A percentile compares a stretch with the other conserved stretches of the same genome.
These are phyloP conservation scores for Begonia masoniana DNA, from an alignment of 306 rosid genomes.

Conservation along the genomic window DNA sequence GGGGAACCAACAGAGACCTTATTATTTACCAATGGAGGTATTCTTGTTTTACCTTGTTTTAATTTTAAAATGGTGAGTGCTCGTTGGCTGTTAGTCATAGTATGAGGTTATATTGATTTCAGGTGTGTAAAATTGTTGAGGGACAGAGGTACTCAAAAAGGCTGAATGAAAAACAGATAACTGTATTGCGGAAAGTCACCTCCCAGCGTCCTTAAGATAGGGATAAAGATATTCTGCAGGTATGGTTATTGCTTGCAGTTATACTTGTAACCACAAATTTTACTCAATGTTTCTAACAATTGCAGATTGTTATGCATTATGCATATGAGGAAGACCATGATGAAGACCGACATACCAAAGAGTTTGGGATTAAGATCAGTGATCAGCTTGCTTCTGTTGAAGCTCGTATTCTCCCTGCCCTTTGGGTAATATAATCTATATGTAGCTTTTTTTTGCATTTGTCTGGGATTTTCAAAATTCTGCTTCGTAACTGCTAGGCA, in stretches of 20 bases:
- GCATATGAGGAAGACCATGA: conserved; percentile 65
- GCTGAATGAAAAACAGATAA: conserved; percentile 74
- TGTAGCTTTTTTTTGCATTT: neutral
- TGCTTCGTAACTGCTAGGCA: neutral
- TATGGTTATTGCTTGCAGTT: neutral
- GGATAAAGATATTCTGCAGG: conserved; percentile 79
- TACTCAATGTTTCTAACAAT: neutral
- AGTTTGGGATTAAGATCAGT: conserved; percentile 79
- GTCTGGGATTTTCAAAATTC: no score
- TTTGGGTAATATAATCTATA: conserved; percentile 45
- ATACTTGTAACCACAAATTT: no score
- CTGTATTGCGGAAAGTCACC: conserved; percentile 73
- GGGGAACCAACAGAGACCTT: conserved; percentile 73
- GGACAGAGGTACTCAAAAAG: conserved; percentile 87
- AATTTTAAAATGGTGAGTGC: neutral
- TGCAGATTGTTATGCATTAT: conserved; percentile 73
- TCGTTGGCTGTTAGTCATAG: neutral
- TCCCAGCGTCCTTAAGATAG: conserved; percentile 88
- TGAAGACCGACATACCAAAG: conserved; percentile 81
- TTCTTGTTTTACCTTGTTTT: neutral
- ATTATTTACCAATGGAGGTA: conserved; percentile 91
- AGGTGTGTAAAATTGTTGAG: conserved; percentile 90
- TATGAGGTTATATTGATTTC: conserved; percentile 3
- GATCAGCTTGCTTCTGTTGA: conserved; percentile 80
- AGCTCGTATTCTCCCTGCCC: conserved; percentile 91